Evolutionary conservation across 139 green algal genomes (phyloP), one percentile per base, ranked within the genome.

Genomic region (Volvox reticuliferus): DNA sequence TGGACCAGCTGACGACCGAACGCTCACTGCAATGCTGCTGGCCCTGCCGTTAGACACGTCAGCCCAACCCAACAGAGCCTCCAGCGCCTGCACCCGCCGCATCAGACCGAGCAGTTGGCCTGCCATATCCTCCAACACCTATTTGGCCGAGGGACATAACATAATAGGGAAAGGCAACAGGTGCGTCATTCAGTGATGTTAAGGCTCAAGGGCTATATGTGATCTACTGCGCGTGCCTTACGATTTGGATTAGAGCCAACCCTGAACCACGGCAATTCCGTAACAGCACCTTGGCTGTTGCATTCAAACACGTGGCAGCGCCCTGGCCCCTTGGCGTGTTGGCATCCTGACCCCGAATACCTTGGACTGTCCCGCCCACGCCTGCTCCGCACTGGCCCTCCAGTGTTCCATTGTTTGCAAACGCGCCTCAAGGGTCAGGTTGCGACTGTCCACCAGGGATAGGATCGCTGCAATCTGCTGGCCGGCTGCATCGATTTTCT

Each of bases 381-480:
- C 86, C 19, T 90, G 73, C 85, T 89, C 69, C 0, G 86, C 86
- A 28, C 32, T 24, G 0, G 6, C 30, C 3, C 86, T 28, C 86
- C 86, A 83, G 6, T n/a, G 71, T 75, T 90, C 86, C 50, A 83
- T 83, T 30, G 73, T 28, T 2, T n/a, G 21, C 30, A 90, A 69
- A 37, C 86, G n/a, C 50, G 50, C 30, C 71, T 90, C 86, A 30
- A 83, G 20, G 1, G 86, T 44, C 73, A 90, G 1, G 50, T 83
- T 90, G 71, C 86, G 86, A 55, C 86, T 63, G 73, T 90, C 86
- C 20, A 90, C 86, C 73, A 84, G 73, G 0, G 86, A 63, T 2
- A 89, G 85, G 28, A 89, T 89, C 19, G 69, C 44, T 1, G 85
- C 85, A 20, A 89, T 89, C 69, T 89, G 85, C 71, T 89, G 85